A percentile compares a stretch with the other conserved stretches of the same genome.
These are phyloP conservation scores for Groenewaldozyma auringiensis DNA, from an alignment of 1,139 yeast species.

Conservation along the genomic window DNA sequence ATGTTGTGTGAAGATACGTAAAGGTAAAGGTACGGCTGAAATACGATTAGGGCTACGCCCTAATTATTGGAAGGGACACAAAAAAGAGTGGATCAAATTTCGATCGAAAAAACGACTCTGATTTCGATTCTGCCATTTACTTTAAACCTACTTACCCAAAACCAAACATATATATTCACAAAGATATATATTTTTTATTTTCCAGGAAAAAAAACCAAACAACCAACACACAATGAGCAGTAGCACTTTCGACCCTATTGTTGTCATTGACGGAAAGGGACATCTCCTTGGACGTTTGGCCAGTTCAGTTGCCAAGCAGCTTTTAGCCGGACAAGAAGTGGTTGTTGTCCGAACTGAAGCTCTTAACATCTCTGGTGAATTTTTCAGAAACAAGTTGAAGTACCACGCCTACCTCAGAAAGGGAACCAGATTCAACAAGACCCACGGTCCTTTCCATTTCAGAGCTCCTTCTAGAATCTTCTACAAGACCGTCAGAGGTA, in stretches of 20 bases:
- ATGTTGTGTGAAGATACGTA: too few relatives aligned
- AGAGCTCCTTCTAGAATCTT: constrained; percentile 99
- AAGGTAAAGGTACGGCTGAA: too few relatives aligned
- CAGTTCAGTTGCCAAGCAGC: constrained; percentile 96
- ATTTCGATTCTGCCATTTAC: neutral
- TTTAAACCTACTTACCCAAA: neutral
- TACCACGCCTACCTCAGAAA: constrained; percentile 99
- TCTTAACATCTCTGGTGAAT: constrained; percentile 98
- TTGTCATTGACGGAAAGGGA: constrained; percentile 78
- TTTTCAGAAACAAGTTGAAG: constrained; percentile 99
- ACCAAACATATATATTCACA: constrained; percentile 1
- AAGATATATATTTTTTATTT: too few relatives aligned
- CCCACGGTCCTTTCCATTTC: constrained; percentile 99
- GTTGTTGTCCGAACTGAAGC: constrained; percentile 98
- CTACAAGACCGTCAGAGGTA: constrained; percentile 99
- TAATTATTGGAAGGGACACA: neutral
- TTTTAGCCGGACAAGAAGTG: constrained; percentile 96
- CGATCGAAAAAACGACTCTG: neutral
- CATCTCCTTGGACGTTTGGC: constrained; percentile 99
- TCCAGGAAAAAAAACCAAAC: constrained; percentile 6
- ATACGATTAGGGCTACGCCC: constrained; percentile 3
- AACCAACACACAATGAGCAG: constrained; percentile 40
- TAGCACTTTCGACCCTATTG: constrained; percentile 90
- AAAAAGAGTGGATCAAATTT: neutral
- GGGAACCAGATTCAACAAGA: constrained; percentile 98